Conservation (phyloP, 805 yeast species). For the Candida pini region DNA sequence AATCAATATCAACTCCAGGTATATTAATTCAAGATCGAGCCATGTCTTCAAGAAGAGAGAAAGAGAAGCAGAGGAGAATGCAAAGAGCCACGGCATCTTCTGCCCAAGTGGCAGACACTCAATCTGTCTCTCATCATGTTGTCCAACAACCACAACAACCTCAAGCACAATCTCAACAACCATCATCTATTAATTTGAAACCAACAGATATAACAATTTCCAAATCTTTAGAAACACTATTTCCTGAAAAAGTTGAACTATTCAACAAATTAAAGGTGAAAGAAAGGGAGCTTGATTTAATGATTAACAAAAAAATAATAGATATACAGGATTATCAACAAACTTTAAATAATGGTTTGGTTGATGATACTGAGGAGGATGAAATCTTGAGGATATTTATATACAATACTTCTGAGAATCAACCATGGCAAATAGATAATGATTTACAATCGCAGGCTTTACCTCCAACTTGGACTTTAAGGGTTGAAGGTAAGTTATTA, state of each 20-base stretch:
- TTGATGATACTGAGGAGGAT: conserved; percentile 38
- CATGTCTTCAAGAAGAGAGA: conserved; percentile 15
- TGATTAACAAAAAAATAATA: conserved; percentile 74
- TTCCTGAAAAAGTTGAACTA: conserved; percentile 50
- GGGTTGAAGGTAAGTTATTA: conserved; percentile 81
- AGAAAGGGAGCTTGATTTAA: conserved; percentile 77
- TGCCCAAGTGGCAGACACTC: conserved; percentile 1
- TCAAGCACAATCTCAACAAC: conserved; percentile 15
- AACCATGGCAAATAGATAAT: conserved; percentile 68
- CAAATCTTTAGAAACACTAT: conserved; percentile 21
- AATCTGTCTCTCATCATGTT: conserved; percentile 2
- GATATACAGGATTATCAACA: conserved; percentile 71
- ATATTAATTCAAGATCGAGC: too few relatives aligned
- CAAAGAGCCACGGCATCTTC: conserved; percentile 3
- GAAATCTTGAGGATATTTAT: conserved; percentile 72
- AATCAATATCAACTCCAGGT: too few relatives aligned
- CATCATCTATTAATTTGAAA: conserved; percentile 25
- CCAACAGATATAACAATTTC: conserved; percentile 33
- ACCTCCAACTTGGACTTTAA: conserved; percentile 69
- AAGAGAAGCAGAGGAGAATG: conserved; percentile 16
- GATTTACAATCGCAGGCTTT: conserved; percentile 11
- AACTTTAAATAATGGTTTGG: conserved; percentile 38
- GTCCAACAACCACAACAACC: conserved; percentile 8
- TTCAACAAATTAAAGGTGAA: conserved; percentile 70
- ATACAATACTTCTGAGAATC: conserved; percentile 77